Evolutionary conservation across 306 rosid genomes (phyloP).

Genomic region (Begonia peltatifolia): DNA sequence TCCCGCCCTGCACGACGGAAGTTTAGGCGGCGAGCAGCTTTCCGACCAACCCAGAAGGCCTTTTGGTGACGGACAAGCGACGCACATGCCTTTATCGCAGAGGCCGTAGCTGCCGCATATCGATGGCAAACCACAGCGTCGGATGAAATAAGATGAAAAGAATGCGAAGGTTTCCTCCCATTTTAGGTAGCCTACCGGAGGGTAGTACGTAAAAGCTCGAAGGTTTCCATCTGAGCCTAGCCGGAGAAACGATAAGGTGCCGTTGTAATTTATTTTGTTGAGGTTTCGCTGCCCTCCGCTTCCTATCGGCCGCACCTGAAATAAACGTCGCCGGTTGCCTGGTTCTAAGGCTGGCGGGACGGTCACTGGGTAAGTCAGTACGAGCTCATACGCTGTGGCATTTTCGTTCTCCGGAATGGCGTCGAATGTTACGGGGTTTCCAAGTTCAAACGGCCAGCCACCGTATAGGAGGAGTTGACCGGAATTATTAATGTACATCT

Average conservation of each 20-base stretch:
- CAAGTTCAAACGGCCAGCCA: conserved; percentile 10
- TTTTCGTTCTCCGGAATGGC: conserved; percentile 1
- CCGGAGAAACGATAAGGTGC: conserved; percentile 17
- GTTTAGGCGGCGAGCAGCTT: conserved; percentile 19
- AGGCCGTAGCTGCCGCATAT: conserved; percentile 19
- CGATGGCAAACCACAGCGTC: conserved; percentile 22
- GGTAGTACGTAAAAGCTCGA: conserved; percentile 16
- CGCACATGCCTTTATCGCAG: conserved; percentile 17
- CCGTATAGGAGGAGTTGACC: conserved; percentile 19
- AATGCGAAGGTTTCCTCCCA: conserved; percentile 25
- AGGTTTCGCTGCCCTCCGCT: not conserved
- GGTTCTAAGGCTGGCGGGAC: not conserved
- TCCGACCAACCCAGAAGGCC: conserved; percentile 27
- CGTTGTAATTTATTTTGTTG: conserved; percentile 14
- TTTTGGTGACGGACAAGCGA: conserved; percentile 18
- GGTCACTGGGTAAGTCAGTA: conserved; percentile 2
- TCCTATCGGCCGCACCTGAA: conserved; percentile 18
- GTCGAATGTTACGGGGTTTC: conserved; percentile 11
- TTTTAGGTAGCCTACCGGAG: not conserved
- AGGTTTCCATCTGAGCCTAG: conserved; percentile 20
- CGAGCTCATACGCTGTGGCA: conserved; percentile 14
- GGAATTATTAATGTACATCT: conserved; percentile 12
- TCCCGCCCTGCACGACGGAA: conserved; percentile 6
- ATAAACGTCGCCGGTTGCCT: not conserved
- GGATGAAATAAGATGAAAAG: conserved; percentile 15